phyloP scores from a whole-genome alignment of 345 rosid genomes.

The Salix exigua region DNA sequence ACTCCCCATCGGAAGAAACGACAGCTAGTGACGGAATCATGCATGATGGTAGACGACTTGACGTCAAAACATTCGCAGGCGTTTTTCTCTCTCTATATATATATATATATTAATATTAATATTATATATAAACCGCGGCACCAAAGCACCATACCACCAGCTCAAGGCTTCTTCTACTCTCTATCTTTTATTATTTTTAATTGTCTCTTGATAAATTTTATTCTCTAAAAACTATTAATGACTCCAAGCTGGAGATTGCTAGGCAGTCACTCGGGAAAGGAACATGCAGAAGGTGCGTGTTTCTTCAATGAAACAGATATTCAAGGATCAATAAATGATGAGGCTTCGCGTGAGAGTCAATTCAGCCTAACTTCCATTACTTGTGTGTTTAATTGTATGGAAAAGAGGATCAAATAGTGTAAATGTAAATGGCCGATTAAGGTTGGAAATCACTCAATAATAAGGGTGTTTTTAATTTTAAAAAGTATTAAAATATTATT shows the following conservation, averaged over 20 bases:
- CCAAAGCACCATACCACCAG: slow-evolving; percentile 42
- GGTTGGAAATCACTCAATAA: too few relatives aligned
- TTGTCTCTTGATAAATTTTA: not conserved
- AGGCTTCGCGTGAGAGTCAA: not conserved
- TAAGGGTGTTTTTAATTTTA: too few relatives aligned
- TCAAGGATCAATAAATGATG: not conserved
- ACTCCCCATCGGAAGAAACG: not conserved
- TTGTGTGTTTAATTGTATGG: not conserved
- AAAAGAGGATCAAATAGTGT: not conserved
- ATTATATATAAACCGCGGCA: slow-evolving; percentile 24
- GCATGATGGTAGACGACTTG: not conserved
- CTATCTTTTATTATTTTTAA: not conserved
- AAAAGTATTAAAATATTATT: too few relatives aligned
- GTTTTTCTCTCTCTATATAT: not conserved
- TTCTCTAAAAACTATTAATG: not conserved
- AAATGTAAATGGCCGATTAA: not conserved
- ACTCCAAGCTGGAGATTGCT: slow-evolving; percentile 1
- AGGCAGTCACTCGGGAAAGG: not conserved
- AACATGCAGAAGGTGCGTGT: not conserved
- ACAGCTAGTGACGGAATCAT: not conserved
- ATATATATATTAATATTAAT: too few relatives aligned
- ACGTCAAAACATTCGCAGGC: slow-evolving; percentile 12
- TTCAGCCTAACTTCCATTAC: not conserved
- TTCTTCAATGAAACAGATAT: too few relatives aligned
- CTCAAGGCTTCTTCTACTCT: slow-evolving; percentile 13